Evolutionary conservation across 139 green algal genomes (phyloP).

Genomic region (Pleodorina starrii): DNA sequence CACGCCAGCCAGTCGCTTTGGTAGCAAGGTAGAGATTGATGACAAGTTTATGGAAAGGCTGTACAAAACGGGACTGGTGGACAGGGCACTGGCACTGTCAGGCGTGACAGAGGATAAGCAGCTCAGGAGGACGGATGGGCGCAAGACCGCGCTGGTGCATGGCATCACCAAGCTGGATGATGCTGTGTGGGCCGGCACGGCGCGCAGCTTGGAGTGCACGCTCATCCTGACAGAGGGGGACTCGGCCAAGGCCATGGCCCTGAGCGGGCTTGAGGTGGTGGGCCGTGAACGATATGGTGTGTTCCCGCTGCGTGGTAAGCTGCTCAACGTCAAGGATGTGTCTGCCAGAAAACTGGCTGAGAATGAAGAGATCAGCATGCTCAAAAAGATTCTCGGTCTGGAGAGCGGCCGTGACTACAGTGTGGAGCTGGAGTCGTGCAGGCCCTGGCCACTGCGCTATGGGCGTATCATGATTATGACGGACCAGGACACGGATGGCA

Average conservation of each 20-base stretch:
- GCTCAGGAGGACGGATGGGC: slow-evolving; percentile 75
- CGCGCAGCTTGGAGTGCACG: slow-evolving; percentile 69
- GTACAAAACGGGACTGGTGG: slow-evolving; percentile 52
- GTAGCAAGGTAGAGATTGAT: slow-evolving; percentile 57
- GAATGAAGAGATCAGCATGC: slow-evolving; percentile 74
- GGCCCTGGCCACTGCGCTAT: too few species aligned
- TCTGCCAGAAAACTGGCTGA: slow-evolving; percentile 65
- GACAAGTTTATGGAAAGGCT: slow-evolving; percentile 71
- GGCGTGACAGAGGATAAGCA: slow-evolving; percentile 64
- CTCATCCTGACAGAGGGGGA: slow-evolving; percentile 83
- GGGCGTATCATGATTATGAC: slow-evolving; percentile 38
- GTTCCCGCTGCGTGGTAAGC: slow-evolving; percentile 76
- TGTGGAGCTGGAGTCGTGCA: not conserved
- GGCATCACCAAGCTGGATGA: slow-evolving; percentile 82
- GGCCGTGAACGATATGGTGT: slow-evolving; percentile 74
- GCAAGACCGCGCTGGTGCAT: slow-evolving; percentile 50
- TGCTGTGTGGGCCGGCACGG: slow-evolving; percentile 72
- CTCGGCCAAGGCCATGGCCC: slow-evolving; percentile 74
- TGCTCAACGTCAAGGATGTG: slow-evolving; percentile 79
- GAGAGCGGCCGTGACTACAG: slow-evolving; percentile 64
- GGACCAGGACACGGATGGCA: slow-evolving; percentile 45
- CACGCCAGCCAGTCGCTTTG: slow-evolving; percentile 63
- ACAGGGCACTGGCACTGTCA: slow-evolving; percentile 60
- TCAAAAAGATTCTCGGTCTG: slow-evolving; percentile 81
- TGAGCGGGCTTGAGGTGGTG: slow-evolving; percentile 72